phyloP scores from a whole-genome alignment of 192 early-diverging fungal species.

The Cetraspora pellucida region DNA sequence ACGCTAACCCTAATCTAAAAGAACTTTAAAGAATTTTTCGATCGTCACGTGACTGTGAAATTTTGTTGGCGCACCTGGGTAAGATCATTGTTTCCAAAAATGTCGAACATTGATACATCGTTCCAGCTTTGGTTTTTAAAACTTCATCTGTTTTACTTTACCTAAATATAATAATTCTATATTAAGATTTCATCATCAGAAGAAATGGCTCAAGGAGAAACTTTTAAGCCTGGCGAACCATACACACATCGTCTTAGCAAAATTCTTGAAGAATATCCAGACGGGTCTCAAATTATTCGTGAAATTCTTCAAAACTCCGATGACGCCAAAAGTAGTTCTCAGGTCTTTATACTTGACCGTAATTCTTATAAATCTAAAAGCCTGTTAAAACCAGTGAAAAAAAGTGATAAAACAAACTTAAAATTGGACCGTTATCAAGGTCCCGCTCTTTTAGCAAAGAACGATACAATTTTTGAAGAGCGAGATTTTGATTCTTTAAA shows the following conservation, averaged over 20 bases:
- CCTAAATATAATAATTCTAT: too few species aligned
- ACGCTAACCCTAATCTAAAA: too few species aligned
- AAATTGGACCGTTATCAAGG: slow-evolving; percentile 34
- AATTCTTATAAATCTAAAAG: not conserved
- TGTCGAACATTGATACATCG: too few species aligned
- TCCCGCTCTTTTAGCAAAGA: slow-evolving; percentile 31
- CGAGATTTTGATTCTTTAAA: slow-evolving; percentile 21
- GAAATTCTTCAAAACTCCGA: slow-evolving; percentile 51
- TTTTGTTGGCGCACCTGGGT: too few species aligned
- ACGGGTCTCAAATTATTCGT: slow-evolving; percentile 46
- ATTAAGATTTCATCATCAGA: not conserved
- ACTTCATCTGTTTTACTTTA: too few species aligned
- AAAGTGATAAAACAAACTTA: not conserved
- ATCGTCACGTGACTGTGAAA: too few species aligned
- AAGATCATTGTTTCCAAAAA: too few species aligned
- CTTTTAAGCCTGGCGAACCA: slow-evolving; percentile 33
- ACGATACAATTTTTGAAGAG: slow-evolving; percentile 33
- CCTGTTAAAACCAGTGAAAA: not conserved
- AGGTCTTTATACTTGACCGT: slow-evolving; percentile 1
- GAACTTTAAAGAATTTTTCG: too few species aligned
- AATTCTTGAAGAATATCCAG: slow-evolving; percentile 47
- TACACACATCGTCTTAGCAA: slow-evolving; percentile 37
- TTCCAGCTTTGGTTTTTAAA: too few species aligned
- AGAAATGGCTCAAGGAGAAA: not conserved
- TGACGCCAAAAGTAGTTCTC: not conserved